Evolutionary conservation across 2,329 filamentous ascomycete genomes (phyloP).

Genomic region (Colletotrichum horii): DNA sequence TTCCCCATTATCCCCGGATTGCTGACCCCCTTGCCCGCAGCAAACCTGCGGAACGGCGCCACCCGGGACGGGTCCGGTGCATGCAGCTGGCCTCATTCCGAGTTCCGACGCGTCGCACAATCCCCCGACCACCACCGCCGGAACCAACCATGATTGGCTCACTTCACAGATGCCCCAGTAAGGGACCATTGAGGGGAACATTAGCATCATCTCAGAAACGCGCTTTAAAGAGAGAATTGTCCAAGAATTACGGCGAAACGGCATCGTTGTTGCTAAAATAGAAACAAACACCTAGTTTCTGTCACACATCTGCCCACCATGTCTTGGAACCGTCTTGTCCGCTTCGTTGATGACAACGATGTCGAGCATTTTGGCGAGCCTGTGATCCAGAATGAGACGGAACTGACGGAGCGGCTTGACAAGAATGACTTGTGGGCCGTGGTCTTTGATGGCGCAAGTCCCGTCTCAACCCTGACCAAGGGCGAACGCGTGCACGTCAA

Average conservation of each 20-base stretch:
- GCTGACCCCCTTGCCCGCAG: background rate
- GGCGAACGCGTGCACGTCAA: constrained; percentile 35
- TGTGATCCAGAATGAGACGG: constrained; percentile 27
- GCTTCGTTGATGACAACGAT: constrained; percentile 38
- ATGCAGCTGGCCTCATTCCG: background rate
- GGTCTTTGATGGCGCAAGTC: constrained; percentile 33
- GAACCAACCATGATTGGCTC: background rate
- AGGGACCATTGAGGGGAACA: background rate
- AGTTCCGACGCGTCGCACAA: constrained; percentile 7
- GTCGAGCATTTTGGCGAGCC: constrained; percentile 38
- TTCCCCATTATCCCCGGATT: constrained; percentile 6
- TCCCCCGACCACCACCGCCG: background rate
- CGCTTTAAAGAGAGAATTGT: background rate
- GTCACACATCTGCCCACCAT: background rate
- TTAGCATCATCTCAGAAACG: background rate
- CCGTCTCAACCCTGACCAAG: constrained; percentile 26
- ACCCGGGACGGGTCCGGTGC: background rate
- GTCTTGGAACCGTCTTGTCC: constrained; percentile 36
- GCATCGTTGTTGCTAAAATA: background rate
- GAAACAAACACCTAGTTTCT: background rate
- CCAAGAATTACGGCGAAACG: background rate
- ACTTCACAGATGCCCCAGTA: background rate
- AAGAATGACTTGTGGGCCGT: constrained; percentile 32
- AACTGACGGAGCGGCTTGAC: constrained; percentile 28
- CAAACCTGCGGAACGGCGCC: background rate